These are phyloP conservation scores for Solanum hybrid DNA, from an alignment of 305 asterid genomes.

Conservation along the genomic window DNA sequence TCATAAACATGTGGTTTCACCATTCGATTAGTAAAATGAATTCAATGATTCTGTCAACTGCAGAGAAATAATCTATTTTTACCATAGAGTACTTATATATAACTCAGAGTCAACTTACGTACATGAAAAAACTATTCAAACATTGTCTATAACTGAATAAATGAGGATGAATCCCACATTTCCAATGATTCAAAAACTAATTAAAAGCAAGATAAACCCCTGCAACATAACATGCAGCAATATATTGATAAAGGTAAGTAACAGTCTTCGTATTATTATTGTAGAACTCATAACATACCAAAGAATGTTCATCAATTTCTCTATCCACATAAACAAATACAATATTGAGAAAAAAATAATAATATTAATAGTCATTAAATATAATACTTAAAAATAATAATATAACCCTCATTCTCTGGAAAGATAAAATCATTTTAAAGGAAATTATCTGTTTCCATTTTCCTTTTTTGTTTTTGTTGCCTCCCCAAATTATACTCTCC, in stretches of 20 bases:
- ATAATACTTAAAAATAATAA: neutral
- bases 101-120: no score
- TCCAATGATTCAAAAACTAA: neutral
- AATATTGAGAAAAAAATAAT: neutral
- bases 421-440: neutral
- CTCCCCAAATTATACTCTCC: neutral
- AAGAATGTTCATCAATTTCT: neutral
- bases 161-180: neutral
- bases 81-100: neutral
- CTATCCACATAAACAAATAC: neutral
- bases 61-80: neutral
- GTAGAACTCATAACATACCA: neutral
- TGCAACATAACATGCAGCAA: neutral
- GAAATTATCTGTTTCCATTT: neutral
- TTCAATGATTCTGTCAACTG: neutral
- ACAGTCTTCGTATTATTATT: neutral
- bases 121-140: neutral
- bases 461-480: neutral
- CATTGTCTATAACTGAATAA: neutral
- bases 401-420: neutral
- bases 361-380: neutral
- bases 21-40: neutral
- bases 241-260: neutral
- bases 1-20: neutral
- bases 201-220: neutral